A percentile compares a stretch with the other conserved stretches of the same genome.
Evolutionary conservation across 108 stramenopile genomes (phyloP).

Genomic region (Pinguiococcus pyrenoidosus): DNA sequence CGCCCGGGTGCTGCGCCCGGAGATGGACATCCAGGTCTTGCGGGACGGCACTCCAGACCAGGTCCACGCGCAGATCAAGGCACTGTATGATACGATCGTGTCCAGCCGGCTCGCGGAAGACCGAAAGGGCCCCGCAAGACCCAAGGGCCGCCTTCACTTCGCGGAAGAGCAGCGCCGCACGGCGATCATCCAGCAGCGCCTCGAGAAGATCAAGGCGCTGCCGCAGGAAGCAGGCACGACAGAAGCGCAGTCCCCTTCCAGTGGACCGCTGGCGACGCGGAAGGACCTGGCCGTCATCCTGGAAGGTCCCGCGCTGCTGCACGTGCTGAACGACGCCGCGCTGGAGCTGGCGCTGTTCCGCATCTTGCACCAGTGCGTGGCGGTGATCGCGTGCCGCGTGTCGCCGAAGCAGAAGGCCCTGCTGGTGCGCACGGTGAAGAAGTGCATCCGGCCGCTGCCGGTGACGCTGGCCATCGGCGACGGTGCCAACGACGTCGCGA

Average conservation of each 20-base stretch:
- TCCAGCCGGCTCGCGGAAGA: too few species aligned
- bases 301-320: constrained; percentile 68
- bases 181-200: too few species aligned
- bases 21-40: constrained; percentile 5
- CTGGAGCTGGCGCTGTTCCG: constrained; percentile 67
- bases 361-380: constrained; percentile 57
- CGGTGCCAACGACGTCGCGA: constrained; percentile 92
- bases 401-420: constrained; percentile 82
- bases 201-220: too few species aligned
- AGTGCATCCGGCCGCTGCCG: constrained; percentile 64
- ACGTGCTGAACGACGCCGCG: constrained; percentile 54
- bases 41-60: background rate
- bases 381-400: constrained; percentile 89
- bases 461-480: constrained; percentile 92
- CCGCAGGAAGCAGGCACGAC: too few species aligned
- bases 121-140: too few species aligned
- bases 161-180: too few species aligned
- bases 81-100: too few species aligned
- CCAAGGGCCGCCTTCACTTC: too few species aligned
- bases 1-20: constrained; percentile 19
- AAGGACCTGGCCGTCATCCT: constrained; percentile 60
- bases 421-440: constrained; percentile 65
- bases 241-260: too few species aligned
- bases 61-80: too few species aligned
- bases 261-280: too few species aligned